Evolutionary conservation across 208 protist genomes (phyloP).

Genomic region (Trypanosoma caninum): DNA sequence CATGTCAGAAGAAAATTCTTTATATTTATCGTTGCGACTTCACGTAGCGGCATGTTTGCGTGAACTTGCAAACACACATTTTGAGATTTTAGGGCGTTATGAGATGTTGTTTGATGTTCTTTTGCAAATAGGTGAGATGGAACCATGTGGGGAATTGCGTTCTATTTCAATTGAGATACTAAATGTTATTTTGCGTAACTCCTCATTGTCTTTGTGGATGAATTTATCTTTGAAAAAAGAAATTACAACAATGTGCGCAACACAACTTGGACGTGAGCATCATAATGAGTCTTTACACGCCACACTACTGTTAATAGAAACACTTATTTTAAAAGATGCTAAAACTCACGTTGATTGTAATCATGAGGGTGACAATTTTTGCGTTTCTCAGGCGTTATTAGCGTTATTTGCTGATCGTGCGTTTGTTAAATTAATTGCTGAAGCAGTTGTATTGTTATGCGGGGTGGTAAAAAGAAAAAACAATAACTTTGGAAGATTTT

Average conservation of each 20-base stretch:
- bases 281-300: slow-evolving; percentile 9
- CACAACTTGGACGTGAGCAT: slow-evolving; percentile 5
- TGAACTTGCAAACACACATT: slow-evolving; percentile 20
- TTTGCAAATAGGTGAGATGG: not conserved
- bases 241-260: not conserved
- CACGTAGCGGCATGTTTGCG: slow-evolving; percentile 11
- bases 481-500: not conserved
- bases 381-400: slow-evolving; percentile 6
- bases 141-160: slow-evolving; percentile 12
- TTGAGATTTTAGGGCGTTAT: not conserved
- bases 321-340: slow-evolving; percentile 16
- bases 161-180: slow-evolving; percentile 11
- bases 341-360: not conserved
- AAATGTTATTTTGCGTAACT: not conserved
- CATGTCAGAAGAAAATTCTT: no score
- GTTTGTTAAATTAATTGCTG: slow-evolving; percentile 4
- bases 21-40: not conserved
- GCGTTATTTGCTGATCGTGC: slow-evolving; percentile 14
- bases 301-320: slow-evolving; percentile 17
- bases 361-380: not conserved
- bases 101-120: slow-evolving; percentile 10
- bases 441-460: not conserved
- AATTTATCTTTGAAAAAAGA: slow-evolving; percentile 9
- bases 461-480: not conserved
- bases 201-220: not conserved